Percentiles rank a stretch among this genome's conserved stretches.
Conservation (phyloP, 2,329 filamentous ascomycete species). For the Davidsoniella australis region DNA sequence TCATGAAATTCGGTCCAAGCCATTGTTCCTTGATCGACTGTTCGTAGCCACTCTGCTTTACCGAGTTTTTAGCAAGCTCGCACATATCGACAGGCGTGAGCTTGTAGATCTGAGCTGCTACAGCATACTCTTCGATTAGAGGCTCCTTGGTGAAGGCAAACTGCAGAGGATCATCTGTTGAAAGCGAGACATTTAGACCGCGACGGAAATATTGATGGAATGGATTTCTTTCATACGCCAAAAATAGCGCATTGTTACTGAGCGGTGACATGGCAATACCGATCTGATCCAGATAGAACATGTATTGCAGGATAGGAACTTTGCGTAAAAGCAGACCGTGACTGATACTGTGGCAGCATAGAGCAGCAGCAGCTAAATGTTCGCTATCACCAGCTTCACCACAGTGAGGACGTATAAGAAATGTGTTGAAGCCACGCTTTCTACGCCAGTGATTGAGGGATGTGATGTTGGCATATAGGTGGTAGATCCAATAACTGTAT, state of each 20-base stretch:
- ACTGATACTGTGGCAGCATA: conserved; percentile 93
- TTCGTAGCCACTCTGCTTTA: conserved; percentile 89
- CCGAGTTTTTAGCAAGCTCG: conserved; percentile 89
- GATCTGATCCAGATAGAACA: conserved; percentile 96
- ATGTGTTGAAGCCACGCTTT: conserved; percentile 86
- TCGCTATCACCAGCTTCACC: conserved; percentile 95
- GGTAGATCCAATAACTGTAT: conserved; percentile 99
- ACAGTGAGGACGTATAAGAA: conserved; percentile 81
- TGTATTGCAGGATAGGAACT: conserved; percentile 84
- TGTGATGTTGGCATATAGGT: conserved; percentile 82
- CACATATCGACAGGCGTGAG: conserved; percentile 96
- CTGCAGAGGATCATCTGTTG: conserved; percentile 90
- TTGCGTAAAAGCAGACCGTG: conserved; percentile 87
- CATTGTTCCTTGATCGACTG: conserved; percentile 76
- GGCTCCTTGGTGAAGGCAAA: conserved; percentile 98
- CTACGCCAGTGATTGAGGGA: conserved; percentile 87
- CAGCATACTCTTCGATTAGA: conserved; percentile 92
- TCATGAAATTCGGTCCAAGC: conserved; percentile 63
- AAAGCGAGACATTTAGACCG: conserved; percentile 86
- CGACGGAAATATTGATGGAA: conserved; percentile 92
- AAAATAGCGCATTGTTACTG: conserved; percentile 91
- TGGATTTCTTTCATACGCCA: conserved; percentile 92
- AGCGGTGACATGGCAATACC: conserved; percentile 98
- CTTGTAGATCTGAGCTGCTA: conserved; percentile 97
- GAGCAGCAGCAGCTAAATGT: conserved; percentile 75